Conservation (phyloP, 2,329 filamentous ascomycete species). For the Cladosporium sp. region DNA sequence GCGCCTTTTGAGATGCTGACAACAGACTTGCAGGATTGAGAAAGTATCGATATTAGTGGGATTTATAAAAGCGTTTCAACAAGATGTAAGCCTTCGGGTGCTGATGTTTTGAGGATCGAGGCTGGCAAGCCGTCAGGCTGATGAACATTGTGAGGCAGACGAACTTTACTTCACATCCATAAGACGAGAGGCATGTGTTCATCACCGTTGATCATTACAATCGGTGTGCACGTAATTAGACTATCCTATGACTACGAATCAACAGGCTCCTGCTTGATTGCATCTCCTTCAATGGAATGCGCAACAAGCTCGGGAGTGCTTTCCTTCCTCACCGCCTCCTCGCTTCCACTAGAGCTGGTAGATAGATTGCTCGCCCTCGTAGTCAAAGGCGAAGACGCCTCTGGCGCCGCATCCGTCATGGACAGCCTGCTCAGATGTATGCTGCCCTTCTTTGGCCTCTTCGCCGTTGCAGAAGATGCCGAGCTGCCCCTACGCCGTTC, state of each 20-base stretch:
- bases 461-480: conserved; percentile 9
- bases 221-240: not conserved
- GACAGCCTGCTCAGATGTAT: conserved; percentile 10
- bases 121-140: too few relatives aligned
- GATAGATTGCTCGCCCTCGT: conserved; percentile 10
- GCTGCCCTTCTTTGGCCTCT: conserved; percentile 12
- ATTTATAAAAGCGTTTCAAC: too few relatives aligned
- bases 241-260: conserved; percentile 9
- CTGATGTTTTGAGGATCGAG: too few relatives aligned
- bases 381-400: conserved; percentile 9
- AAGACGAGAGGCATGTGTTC: too few relatives aligned
- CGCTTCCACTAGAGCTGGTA: conserved; percentile 10
- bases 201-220: not conserved
- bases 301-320: conserved; percentile 3
- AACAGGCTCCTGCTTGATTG: conserved; percentile 23
- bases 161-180: too few relatives aligned
- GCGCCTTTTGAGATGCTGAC: not conserved
- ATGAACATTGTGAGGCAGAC: too few relatives aligned
- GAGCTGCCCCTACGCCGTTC: conserved; percentile 23
- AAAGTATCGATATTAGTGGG: too few relatives aligned
- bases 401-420: conserved; percentile 8
- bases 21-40: too few relatives aligned
- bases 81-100: too few relatives aligned
- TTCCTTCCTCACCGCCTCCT: conserved; percentile 10
- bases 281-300: conserved; percentile 9